Percentiles rank a stretch among this genome's conserved stretches.
These are phyloP conservation scores for Oryza glumipatula DNA, from an alignment of 176 grass and related monocot genomes.

Conservation along the genomic window DNA sequence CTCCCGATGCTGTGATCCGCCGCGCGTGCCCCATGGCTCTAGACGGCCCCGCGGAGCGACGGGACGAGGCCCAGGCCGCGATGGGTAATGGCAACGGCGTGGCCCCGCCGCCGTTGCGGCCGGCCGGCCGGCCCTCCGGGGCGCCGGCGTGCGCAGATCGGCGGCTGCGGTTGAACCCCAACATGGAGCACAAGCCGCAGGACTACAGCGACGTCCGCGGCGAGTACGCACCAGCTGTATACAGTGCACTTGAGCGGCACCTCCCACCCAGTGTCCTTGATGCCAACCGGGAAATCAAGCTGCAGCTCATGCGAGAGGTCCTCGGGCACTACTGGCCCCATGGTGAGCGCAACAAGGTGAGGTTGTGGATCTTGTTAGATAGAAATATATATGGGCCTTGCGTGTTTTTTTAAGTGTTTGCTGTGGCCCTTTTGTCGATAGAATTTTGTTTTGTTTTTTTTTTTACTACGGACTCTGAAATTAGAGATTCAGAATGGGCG, in stretches of 20 bases:
- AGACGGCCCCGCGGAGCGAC: slow-evolving; percentile 55
- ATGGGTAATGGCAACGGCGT: slow-evolving; percentile 60
- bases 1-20: slow-evolving; percentile 40
- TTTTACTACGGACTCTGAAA: not conserved
- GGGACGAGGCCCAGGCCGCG: slow-evolving; percentile 45
- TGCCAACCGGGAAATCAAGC: slow-evolving; percentile 60
- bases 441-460: not conserved
- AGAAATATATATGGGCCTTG: not conserved
- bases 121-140: not conserved
- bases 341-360: slow-evolving; percentile 74
- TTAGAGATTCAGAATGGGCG: not conserved
- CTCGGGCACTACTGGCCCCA: slow-evolving; percentile 76
- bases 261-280: slow-evolving; percentile 77
- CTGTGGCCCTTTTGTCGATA: not conserved
- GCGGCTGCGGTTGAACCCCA: slow-evolving; percentile 68
- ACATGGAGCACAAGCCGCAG: slow-evolving; percentile 67
- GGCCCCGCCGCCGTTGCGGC: slow-evolving; percentile 15
- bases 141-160: slow-evolving; percentile 44
- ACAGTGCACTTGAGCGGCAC: slow-evolving; percentile 78
- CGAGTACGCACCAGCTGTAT: slow-evolving; percentile 69
- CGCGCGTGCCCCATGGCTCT: slow-evolving; percentile 51
- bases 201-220: slow-evolving; percentile 63
- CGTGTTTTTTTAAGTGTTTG: not conserved
- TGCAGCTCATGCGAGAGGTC: slow-evolving; percentile 68
- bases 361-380: not conserved